Conservation (phyloP, 768 basidiomycete species). For the Amyloporia xantha region DNA sequence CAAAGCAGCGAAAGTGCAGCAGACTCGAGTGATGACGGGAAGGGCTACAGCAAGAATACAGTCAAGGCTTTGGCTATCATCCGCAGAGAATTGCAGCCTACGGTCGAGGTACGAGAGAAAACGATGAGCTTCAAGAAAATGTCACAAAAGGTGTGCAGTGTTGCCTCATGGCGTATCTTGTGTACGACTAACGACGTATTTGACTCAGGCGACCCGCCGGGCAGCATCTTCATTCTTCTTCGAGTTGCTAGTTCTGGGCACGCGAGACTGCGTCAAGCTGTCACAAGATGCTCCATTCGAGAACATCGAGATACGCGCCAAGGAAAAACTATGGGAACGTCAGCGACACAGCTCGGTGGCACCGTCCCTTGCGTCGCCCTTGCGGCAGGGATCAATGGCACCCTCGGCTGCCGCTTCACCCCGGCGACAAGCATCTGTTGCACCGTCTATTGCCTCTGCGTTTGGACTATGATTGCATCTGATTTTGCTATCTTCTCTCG, state of each 20-base stretch:
- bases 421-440: conserved; percentile 14
- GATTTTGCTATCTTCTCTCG: background rate
- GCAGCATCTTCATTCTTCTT: conserved; percentile 98
- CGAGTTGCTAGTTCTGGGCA: conserved; percentile 89
- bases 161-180: no score
- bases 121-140: conserved; percentile 71
- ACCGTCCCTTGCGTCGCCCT: conserved; percentile 40
- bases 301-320: conserved; percentile 79
- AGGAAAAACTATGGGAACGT: conserved; percentile 81
- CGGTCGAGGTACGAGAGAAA: conserved; percentile 47
- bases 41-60: conserved; percentile 86
- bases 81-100: conserved; percentile 61
- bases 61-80: conserved; percentile 75
- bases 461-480: conserved; percentile 15
- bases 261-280: conserved; percentile 84
- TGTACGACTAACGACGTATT: no score
- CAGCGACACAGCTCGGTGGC: conserved; percentile 40
- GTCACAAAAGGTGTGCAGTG: conserved; percentile 58
- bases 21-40: conserved; percentile 46
- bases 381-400: conserved; percentile 17
- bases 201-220: conserved; percentile 72
- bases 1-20: conserved; percentile 35
- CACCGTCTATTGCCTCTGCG: conserved; percentile 20
- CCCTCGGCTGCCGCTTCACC: conserved; percentile 11
- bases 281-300: conserved; percentile 70